A percentile compares a stretch with the other conserved stretches of the same genome.
Conservation (phyloP, 2,329 filamentous ascomycete species). For the Sporothrix pseudoabietina region DNA sequence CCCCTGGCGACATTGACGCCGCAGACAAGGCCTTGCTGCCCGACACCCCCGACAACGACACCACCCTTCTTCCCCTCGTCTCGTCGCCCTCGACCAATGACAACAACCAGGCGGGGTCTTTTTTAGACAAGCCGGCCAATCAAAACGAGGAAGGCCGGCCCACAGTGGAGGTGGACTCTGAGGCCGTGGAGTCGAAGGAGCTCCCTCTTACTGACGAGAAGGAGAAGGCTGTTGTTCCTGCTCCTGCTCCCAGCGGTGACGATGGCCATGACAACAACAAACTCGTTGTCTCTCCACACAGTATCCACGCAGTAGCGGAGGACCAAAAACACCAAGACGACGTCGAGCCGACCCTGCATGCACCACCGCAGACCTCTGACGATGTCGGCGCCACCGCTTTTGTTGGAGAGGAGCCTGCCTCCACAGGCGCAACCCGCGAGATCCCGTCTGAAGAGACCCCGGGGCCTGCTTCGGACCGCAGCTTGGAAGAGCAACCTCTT, state of each 20-base stretch:
- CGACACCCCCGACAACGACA: background rate
- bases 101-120: background rate
- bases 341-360: conserved; percentile 11
- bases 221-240: background rate
- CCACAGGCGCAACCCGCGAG: background rate
- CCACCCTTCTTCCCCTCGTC: background rate
- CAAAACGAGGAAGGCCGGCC: conserved; percentile 5
- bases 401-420: background rate
- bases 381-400: conserved; percentile 19
- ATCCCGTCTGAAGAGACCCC: conserved; percentile 23
- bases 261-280: background rate
- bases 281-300: conserved; percentile 19
- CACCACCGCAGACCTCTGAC: conserved; percentile 1
- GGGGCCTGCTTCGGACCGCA: conserved; percentile 28
- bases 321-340: background rate
- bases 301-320: background rate
- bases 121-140: conserved; percentile 13
- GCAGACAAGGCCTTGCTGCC: background rate
- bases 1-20: conserved; percentile 18
- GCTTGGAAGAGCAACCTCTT: conserved; percentile 28
- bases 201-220: background rate
- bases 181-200: background rate
- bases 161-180: background rate
- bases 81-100: conserved; percentile 1
- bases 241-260: background rate